Base-by-base conservation (phyloP, 805 yeast genomes). In the Ogataea nitratoaversa region DNA sequence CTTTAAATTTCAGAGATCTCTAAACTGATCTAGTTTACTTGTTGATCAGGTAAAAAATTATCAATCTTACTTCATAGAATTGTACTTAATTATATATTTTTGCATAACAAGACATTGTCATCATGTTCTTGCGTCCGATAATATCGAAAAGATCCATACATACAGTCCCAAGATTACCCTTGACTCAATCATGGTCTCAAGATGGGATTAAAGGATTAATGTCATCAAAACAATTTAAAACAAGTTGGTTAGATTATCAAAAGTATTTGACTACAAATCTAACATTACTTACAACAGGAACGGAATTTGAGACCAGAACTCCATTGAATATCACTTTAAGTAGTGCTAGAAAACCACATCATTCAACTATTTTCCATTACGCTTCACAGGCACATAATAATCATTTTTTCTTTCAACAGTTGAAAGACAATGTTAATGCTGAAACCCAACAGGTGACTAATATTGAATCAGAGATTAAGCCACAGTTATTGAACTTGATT, bases 351-450 rank as follows among this genome's bases (percentile, higher is more conserved):
- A 76, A 78, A 47, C 70, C 84, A 23, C 76, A 79, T 23, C 76
- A 77, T 52, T 81, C 89, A 25, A 76, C 77, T 40, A 63, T 77
- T n/a, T 90, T 82, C 71, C 93, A 90, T 65, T 78, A 74, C 56
- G 97, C 98, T 3, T 85, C 96, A 4, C 95, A 85, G 59, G 81
- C 89, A 2, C 91, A 85, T 67, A 90, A 89, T 66, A 93, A 93
- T 67, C 99, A 91, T 65, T 72, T 93, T 37, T 88, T 84, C 54
- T 80, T 89, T 56, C 78, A 83, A 60, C 84, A 84, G 54, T 65
- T 82, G 38, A 57, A 44, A 34, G 56, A 52, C 44, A 32, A 42
- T 13, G 30, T 49, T 42, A 18, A 51, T 54, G 30, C 25, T 22
- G 11, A n/a, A n/a, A n/a, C n/a, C n/a, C n/a, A 44, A 32, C 56